Conservation (phyloP, 306 rosid genomes). For the Lotus japonicus region DNA sequence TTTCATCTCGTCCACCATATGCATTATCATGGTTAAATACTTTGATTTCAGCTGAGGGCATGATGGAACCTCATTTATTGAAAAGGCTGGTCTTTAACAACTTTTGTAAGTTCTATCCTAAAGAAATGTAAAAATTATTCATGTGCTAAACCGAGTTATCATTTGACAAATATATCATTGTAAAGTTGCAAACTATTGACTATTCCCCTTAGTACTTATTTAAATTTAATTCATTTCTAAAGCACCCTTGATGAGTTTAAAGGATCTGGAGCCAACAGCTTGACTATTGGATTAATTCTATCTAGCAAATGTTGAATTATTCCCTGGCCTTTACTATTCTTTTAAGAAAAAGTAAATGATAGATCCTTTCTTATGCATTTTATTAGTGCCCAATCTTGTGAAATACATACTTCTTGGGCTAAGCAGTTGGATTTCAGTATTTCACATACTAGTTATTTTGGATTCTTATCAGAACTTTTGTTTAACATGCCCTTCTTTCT, state of each 20-base stretch:
- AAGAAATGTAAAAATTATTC: not conserved
- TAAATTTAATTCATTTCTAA: not conserved
- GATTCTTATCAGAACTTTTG: not conserved
- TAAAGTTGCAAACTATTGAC: not conserved
- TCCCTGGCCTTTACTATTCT: not conserved
- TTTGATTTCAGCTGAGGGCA: constrained; percentile 85
- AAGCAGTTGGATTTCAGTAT: not conserved
- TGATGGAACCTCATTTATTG: constrained; percentile 92
- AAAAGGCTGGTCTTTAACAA: constrained; percentile 83
- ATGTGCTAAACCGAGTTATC: not conserved
- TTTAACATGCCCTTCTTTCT: not conserved
- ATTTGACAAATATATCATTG: not conserved
- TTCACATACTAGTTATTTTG: not conserved
- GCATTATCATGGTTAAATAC: constrained; percentile 75
- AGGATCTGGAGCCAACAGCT: not conserved
- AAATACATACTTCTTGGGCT: not conserved
- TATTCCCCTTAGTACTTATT: not conserved
- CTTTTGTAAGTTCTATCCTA: constrained; percentile 64
- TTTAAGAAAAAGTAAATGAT: not conserved
- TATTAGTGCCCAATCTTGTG: not conserved
- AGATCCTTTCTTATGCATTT: not conserved
- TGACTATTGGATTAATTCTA: not conserved
- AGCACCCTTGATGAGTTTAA: not conserved
- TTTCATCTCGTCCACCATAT: constrained; percentile 72
- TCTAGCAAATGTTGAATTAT: not conserved